Evolutionary conservation across 2,329 filamentous ascomycete species (phyloP), one percentile per base, ranked within the genome.

Genomic region (Fusarium foetens): DNA sequence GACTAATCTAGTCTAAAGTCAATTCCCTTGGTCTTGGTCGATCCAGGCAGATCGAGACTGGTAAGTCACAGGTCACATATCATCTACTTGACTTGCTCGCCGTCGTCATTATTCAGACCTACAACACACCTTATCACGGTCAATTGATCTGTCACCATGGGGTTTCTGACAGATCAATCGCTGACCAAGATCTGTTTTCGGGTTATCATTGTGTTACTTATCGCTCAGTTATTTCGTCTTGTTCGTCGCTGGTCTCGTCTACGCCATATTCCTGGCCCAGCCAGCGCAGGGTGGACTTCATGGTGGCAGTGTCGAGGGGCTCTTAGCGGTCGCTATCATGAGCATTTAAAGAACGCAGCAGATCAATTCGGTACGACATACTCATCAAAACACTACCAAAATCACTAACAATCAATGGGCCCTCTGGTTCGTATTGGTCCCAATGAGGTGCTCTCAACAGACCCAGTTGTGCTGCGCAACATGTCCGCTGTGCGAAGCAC

Each of bases 391-490:
- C 25, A 25, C 25, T 25, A 8, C n/a, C 5, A 10, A 36, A 21
- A n/a, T 25, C 52, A 8, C 36, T 73, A 3, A 75, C 27, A 8
- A 4, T n/a, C 2, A 3, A 6, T 9, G 77, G 81, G 81, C 2
- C 68, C 79, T 16, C 73, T 85, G n/a, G 80, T 82, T 3, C 81
- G 84, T 9, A 80, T 85, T 35, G 84, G 83, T 0, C 84, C 84
- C 12, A 83, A 84, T 46, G 79, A 84, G 38, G 72, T 86, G 3
- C 70, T 83, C 8, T 84, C 81, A 1, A 75, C 77, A 29, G 84
- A 86, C 58, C 81, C 83, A 0, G 80, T 79, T 3, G 71, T 83
- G 29, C 59, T 85, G 16, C 80, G 80, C 27, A 78, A 72, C 27
- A 82, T 85, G 75, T 80, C 78, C 11, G 77, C 75, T 2, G 82